Conservation (phyloP, 352 stramenopile species). For the Phytopythium aichiense region DNA sequence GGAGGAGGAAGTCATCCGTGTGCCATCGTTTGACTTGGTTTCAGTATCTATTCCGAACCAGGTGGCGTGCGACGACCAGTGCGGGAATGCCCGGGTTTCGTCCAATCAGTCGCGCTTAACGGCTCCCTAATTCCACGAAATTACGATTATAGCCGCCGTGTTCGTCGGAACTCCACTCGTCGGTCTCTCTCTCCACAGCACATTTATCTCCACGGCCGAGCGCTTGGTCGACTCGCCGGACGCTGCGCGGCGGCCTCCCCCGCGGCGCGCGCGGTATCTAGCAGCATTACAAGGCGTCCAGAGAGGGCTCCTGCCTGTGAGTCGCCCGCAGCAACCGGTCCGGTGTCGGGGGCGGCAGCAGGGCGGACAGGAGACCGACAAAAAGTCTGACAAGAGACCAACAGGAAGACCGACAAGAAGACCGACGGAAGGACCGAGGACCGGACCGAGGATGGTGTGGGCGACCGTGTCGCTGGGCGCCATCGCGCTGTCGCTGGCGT, state of each 20-base stretch:
- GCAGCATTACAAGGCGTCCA: background rate
- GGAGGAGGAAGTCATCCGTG: too few relatives aligned
- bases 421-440: too few relatives aligned
- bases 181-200: background rate
- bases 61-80: too few relatives aligned
- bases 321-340: too few relatives aligned
- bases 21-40: too few relatives aligned
- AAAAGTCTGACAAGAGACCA: too few relatives aligned
- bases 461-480: conserved; percentile 1
- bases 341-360: too few relatives aligned
- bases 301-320: background rate
- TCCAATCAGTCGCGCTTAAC: background rate
- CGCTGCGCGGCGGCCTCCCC: background rate
- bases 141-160: background rate
- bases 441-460: conserved; percentile 2
- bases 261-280: background rate
- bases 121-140: background rate
- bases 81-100: background rate
- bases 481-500: conserved; percentile 8
- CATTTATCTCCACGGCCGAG: background rate
- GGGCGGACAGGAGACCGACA: too few relatives aligned
- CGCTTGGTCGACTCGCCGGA: background rate
- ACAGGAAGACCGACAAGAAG: too few relatives aligned
- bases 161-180: background rate
- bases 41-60: too few relatives aligned